Evolutionary conservation across 768 basidiomycete genomes (phyloP), one percentile per base, ranked within the genome.

Genomic region (Rhodosporidiobolus sp.): DNA sequence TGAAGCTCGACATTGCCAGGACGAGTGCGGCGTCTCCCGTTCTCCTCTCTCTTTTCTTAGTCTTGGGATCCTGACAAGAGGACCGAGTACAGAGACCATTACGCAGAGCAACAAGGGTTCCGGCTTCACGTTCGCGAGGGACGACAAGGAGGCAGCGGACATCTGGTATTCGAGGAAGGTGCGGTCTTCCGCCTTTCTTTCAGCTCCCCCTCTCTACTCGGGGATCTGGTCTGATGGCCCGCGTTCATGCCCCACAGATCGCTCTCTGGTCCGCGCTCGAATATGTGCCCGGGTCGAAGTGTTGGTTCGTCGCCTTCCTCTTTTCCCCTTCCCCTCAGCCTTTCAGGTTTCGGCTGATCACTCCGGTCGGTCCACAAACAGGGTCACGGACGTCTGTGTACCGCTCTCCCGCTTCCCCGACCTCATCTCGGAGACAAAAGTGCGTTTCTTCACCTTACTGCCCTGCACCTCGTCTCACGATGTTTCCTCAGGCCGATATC

Each of bases 121-220:
- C n/a, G 84, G 85, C 32, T 92, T 94, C 72, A 84, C 87, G 70
- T 90, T 92, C 78, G 90, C 92, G 0, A 83, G 85, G 45, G 88
- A 87, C 91, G 86, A 89, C 76, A 89, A 89, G 77, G 86, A 94
- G 48, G 95, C 95, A 81, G 89, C 91, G 77, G 91, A 90, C 3
- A 81, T 94, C 53, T 89, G 86, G 83, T 87, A 88, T 43, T 88
- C 74, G 30, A 45, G 78, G 16, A 79, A 79, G 59, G 70, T 74
- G 56, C 16, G 46, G 7, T n/a, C 43, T 10, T 16, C 11, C 10
- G 2, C 19, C n/a, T n/a, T n/a, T 8, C 35, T 7, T 54, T 28
- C 52, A n/a, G 34, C 34, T 57, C 22, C 4, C 56, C 20, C 34
- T 43, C 19, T 28, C 24, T 0, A 2, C 38, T 24, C 12, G 4